These are phyloP conservation scores for Colletotrichum sp. DNA, from an alignment of 2,329 filamentous ascomycete genomes.

Conservation along the genomic window DNA sequence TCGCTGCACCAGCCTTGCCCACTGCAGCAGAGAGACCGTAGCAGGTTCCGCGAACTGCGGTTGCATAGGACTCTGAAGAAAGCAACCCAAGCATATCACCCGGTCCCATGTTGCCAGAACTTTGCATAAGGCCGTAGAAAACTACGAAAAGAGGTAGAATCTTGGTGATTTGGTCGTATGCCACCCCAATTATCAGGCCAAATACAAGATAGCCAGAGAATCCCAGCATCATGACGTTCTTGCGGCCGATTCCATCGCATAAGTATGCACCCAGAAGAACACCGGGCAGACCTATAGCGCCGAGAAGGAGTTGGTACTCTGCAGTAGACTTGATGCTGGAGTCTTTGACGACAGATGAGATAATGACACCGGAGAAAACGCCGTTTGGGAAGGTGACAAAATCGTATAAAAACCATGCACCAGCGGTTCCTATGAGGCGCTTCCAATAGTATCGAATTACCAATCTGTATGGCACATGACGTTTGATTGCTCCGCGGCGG, in stretches of 20 bases:
- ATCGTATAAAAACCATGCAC: constrained; percentile 61
- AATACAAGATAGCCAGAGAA: constrained; percentile 56
- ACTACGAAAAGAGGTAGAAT: constrained; percentile 56
- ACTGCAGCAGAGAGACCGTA: constrained; percentile 57
- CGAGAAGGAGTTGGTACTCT: constrained; percentile 53
- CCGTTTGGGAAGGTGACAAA: constrained; percentile 54
- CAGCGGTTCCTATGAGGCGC: constrained; percentile 54
- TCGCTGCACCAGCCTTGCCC: constrained; percentile 55
- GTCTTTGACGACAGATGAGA: constrained; percentile 39
- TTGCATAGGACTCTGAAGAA: constrained; percentile 56
- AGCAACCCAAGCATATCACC: constrained; percentile 56
- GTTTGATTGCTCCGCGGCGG: constrained; percentile 58
- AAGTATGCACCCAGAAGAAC: constrained; percentile 54
- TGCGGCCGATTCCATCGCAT: constrained; percentile 52
- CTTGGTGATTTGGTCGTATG: constrained; percentile 51
- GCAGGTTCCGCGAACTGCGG: constrained; percentile 55
- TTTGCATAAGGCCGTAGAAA: constrained; percentile 57
- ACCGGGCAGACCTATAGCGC: constrained; percentile 49
- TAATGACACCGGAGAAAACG: constrained; percentile 49
- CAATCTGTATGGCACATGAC: constrained; percentile 52
- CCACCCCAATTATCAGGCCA: constrained; percentile 55
- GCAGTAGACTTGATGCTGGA: constrained; percentile 46
- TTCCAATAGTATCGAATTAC: constrained; percentile 61
- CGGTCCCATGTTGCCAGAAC: constrained; percentile 53
- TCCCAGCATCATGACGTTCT: constrained; percentile 55